Conservation (phyloP, 2,329 filamentous ascomycete genomes). For the Hypoxylon sp. region DNA sequence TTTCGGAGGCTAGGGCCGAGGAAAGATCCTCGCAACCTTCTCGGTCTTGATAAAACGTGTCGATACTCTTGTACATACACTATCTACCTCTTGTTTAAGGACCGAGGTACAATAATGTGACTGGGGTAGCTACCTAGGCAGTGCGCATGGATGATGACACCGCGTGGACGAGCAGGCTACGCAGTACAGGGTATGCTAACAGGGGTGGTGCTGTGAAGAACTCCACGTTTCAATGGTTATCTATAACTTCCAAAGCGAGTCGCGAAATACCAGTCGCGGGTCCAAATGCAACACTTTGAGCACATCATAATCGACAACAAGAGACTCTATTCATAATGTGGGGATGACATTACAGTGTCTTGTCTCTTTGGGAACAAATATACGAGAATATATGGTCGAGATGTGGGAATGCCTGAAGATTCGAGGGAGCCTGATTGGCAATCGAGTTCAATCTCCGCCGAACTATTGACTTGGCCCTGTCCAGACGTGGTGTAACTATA, state of each 20-base stretch:
- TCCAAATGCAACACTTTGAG: constrained; percentile 34
- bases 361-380: constrained; percentile 17
- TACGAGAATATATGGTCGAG: constrained; percentile 33
- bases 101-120: constrained; percentile 27
- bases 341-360: constrained; percentile 24
- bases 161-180: constrained; percentile 26
- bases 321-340: constrained; percentile 21
- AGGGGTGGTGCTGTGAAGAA: constrained; percentile 36
- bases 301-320: constrained; percentile 39
- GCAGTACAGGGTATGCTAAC: constrained; percentile 27
- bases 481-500: constrained; percentile 11
- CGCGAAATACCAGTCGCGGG: constrained; percentile 34
- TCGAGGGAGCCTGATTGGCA: constrained; percentile 28
- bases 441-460: constrained; percentile 16
- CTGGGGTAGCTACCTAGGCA: constrained; percentile 29
- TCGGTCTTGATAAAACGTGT: constrained; percentile 35
- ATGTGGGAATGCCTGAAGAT: constrained; percentile 34
- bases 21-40: constrained; percentile 40
- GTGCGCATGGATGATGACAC: constrained; percentile 38
- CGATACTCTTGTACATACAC: constrained; percentile 16
- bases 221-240: constrained; percentile 45
- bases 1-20: constrained; percentile 45
- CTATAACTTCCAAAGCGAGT: constrained; percentile 39
- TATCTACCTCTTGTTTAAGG: constrained; percentile 13
- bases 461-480: constrained; percentile 38